Conservation (phyloP, 495 filamentous ascomycete species). For the Aspergillus indologenus region DNA sequence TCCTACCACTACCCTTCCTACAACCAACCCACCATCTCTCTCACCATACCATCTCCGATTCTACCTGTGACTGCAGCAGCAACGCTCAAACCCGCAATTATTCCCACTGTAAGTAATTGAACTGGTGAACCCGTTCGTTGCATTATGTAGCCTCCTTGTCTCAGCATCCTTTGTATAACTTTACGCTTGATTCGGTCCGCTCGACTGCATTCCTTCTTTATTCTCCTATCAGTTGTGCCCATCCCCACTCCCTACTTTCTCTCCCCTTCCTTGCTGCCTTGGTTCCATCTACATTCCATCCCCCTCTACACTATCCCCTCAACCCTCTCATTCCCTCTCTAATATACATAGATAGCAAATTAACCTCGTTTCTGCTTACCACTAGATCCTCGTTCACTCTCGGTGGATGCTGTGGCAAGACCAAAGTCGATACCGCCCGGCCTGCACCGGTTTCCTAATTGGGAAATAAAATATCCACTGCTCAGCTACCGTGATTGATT, state of each 20-base stretch:
- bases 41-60: constrained; percentile 1
- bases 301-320: constrained; percentile 7
- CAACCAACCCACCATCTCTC: background rate
- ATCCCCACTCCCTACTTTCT: constrained; percentile 13
- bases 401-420: background rate
- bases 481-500: background rate
- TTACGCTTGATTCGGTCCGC: constrained; percentile 11
- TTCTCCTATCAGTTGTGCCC: constrained; percentile 17
- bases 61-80: constrained; percentile 5
- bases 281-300: constrained; percentile 14
- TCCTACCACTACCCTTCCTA: constrained; percentile 5
- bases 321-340: background rate
- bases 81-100: background rate
- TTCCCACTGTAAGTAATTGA: background rate
- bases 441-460: constrained; percentile 10
- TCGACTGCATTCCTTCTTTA: constrained; percentile 17
- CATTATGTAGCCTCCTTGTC: constrained; percentile 5
- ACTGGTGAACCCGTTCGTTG: background rate
- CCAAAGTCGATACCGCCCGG: background rate
- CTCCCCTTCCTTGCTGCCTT: constrained; percentile 18
- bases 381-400: constrained; percentile 3
- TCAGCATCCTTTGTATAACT: constrained; percentile 1
- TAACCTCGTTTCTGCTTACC: constrained; percentile 1
- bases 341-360: constrained; percentile 8
- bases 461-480: constrained; percentile 21